phyloP scores from a whole-genome alignment of 2,329 filamentous ascomycete genomes.

The Fusarium robinianum region DNA sequence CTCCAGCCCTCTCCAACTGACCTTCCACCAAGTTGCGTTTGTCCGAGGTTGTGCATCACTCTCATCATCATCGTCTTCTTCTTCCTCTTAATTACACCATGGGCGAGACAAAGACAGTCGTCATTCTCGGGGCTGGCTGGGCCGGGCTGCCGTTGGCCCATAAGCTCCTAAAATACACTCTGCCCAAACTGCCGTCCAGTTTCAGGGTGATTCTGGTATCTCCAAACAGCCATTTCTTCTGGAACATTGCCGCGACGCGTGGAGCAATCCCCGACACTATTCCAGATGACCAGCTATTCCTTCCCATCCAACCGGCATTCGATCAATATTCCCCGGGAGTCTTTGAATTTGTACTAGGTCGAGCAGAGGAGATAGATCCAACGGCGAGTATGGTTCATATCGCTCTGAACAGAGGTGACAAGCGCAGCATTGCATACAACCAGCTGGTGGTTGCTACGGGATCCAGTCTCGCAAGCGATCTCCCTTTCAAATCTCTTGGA shows the following conservation, averaged over 20 bases:
- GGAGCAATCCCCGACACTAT: slow-evolving; percentile 55
- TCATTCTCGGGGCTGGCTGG: slow-evolving; percentile 58
- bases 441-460: slow-evolving; percentile 60
- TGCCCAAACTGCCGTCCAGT: slow-evolving; percentile 45
- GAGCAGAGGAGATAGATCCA: slow-evolving; percentile 44
- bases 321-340: slow-evolving; percentile 48
- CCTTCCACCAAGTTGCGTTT: no score
- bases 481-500: slow-evolving; percentile 55
- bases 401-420: slow-evolving; percentile 32
- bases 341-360: slow-evolving; percentile 56
- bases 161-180: slow-evolving; percentile 55
- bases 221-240: slow-evolving; percentile 58
- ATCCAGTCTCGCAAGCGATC: slow-evolving; percentile 45
- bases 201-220: slow-evolving; percentile 59
- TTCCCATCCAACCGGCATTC: slow-evolving; percentile 52
- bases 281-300: slow-evolving; percentile 52
- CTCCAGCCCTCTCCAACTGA: no score
- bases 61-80: no score
- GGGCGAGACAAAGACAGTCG: slow-evolving; percentile 56
- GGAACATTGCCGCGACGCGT: slow-evolving; percentile 61
- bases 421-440: slow-evolving; percentile 50
- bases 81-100: slow-evolving; percentile 36
- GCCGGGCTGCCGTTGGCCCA: slow-evolving; percentile 57
- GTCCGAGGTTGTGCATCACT: no score
- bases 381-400: slow-evolving; percentile 46